Evolutionary conservation across 805 yeast species (phyloP), one percentile per base, ranked within the genome.

Genomic region (Pichia deserticola): DNA sequence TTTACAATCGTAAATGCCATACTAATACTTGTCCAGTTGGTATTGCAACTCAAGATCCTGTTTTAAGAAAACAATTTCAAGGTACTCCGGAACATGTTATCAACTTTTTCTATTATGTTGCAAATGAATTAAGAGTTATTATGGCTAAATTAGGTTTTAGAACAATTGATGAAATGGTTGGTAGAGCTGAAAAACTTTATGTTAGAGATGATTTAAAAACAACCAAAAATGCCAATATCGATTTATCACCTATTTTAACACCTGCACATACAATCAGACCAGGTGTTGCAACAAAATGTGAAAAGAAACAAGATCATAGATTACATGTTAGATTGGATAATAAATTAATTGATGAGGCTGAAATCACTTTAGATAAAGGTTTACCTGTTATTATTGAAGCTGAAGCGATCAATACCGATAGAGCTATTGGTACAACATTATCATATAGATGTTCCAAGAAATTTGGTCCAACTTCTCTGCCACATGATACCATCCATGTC

Each of bases 11-110:
- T 71, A 88, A 86, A 75, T 88, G 97, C 66, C 98, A 92, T 68
- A 74, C 87, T 52, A 87, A 88, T 72, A 81, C 96, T 38, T 92
- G 99, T 71, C 97, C 99, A 32, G 99, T 92, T 45, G 99, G 99
- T 72, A 87, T 92, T 73, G 99, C 99, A 42, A 92, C 99, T 33
- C 99, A 93, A 71, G 98, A 92, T 68, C 97, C 97, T 20, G 88
- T 82, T 57, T 77, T 92, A 58, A 81, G 99, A 71, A 80, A 80
- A 71, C 93, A 92, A 70, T 92, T 92, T 72, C 76, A 79, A 62
- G 99, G 99, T 64, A 90, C 97, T 45, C 99, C 99, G 47, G 99
- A 92, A 72, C 97, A 92, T 65, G 98, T 92, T 51, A 90, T 92
- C 70, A 92, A 92, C 77, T 93, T 92, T 77, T 93, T 93, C 78